These are phyloP conservation scores for Pavlovales sp. DNA, from an alignment of 208 protist species.

Conservation along the genomic window DNA sequence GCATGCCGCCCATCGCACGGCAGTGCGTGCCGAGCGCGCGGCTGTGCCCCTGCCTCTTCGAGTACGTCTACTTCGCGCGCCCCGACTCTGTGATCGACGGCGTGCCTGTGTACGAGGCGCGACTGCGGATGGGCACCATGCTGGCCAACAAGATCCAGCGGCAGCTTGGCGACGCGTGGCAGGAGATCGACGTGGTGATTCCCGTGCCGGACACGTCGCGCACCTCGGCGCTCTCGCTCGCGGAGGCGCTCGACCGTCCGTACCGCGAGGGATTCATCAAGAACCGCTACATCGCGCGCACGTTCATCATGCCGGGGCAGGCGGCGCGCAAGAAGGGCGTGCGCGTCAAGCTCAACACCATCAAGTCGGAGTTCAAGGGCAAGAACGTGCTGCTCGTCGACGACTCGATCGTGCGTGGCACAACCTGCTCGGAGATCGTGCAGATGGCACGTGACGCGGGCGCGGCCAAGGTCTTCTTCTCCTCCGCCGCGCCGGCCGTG, in stretches of 20 bases:
- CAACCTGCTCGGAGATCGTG: conserved; percentile 54
- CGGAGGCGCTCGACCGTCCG: conserved; percentile 16
- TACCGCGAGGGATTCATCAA: conserved; percentile 60
- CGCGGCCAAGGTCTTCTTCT: conserved; percentile 54
- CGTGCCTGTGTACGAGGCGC: conserved; percentile 22
- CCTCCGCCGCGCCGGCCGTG: no score
- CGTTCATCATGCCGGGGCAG: conserved; percentile 60
- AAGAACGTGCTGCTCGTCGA: conserved; percentile 54
- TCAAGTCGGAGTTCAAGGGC: conserved; percentile 47
- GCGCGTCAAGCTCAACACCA: conserved; percentile 49
- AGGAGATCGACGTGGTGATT: conserved; percentile 55
- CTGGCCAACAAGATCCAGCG: neutral
- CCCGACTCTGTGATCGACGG: conserved; percentile 66
- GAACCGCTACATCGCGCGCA: conserved; percentile 56
- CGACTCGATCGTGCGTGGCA: conserved; percentile 62
- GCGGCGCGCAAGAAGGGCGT: conserved; percentile 49
- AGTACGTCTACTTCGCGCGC: conserved; percentile 71
- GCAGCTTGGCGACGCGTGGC: neutral
- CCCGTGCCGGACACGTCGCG: conserved; percentile 54
- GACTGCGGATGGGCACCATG: conserved; percentile 10
- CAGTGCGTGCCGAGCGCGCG: no score
- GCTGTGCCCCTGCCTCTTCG: conserved; percentile 68
- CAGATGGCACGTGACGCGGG: conserved; percentile 56
- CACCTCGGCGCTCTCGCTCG: conserved; percentile 39
- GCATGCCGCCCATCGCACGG: no score